Percentiles rank a stretch among this genome's conserved stretches.
These are phyloP conservation scores for Cryphonectria carpinicola DNA, from an alignment of 2,329 filamentous ascomycete species.

Conservation along the genomic window DNA sequence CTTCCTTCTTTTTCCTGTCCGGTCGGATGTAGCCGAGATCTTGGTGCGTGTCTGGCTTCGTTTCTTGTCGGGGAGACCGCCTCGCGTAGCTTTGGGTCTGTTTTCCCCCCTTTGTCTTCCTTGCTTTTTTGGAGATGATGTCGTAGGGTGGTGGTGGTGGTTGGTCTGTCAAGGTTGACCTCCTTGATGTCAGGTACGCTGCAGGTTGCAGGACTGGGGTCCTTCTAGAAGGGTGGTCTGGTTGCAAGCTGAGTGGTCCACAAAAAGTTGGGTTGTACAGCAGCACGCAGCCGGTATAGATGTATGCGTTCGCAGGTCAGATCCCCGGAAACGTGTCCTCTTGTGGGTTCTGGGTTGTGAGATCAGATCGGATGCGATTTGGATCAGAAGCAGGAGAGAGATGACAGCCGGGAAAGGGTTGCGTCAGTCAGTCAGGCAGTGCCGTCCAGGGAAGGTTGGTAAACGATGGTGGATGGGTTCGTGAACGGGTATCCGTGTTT, in stretches of 20 bases:
- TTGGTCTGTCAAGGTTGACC: slow-evolving; percentile 20
- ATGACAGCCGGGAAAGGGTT: neutral
- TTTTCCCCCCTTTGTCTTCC: neutral
- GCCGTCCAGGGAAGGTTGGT: neutral
- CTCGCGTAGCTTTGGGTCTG: neutral
- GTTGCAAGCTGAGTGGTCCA: slow-evolving; percentile 25
- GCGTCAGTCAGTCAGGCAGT: slow-evolving; percentile 5
- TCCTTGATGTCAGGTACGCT: slow-evolving; percentile 30
- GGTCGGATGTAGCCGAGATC: slow-evolving; percentile 11
- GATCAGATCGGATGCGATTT: slow-evolving; percentile 11
- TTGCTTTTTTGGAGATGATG: neutral
- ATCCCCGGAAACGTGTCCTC: slow-evolving; percentile 1
- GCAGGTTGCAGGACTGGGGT: slow-evolving; percentile 26
- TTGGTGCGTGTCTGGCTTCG: slow-evolving; percentile 18
- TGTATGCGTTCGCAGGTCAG: neutral
- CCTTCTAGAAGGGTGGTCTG: slow-evolving; percentile 26
- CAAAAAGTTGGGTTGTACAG: slow-evolving; percentile 20
- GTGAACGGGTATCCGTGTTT: slow-evolving; percentile 20
- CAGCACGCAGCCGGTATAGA: slow-evolving; percentile 5
- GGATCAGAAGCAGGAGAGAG: slow-evolving; percentile 13
- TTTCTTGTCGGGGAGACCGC: neutral
- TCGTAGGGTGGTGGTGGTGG: slow-evolving; percentile 19
- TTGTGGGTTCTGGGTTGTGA: slow-evolving; percentile 8
- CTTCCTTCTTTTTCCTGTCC: neutral
- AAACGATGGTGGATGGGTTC: neutral